phyloP scores from a whole-genome alignment of 2,329 filamentous ascomycete genomes.

The Shiraia sp. region DNA sequence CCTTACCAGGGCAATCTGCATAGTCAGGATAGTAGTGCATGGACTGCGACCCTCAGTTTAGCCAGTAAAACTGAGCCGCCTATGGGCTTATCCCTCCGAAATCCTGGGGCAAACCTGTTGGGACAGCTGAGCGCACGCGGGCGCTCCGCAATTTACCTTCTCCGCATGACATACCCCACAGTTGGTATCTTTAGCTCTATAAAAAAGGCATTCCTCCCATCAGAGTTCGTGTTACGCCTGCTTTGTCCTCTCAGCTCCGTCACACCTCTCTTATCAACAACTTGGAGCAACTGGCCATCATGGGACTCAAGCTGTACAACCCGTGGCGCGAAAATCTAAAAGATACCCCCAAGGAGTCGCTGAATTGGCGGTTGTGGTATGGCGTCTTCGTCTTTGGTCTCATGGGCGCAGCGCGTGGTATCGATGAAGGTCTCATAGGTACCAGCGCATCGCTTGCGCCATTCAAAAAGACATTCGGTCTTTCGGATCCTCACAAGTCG shows the following conservation, averaged over 20 bases:
- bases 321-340: constrained; percentile 54
- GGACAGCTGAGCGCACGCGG: background rate
- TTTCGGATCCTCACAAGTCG: constrained; percentile 34
- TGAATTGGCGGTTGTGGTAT: constrained; percentile 81
- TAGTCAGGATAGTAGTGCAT: background rate
- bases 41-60: too few relatives aligned
- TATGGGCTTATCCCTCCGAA: too few relatives aligned
- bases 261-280: background rate
- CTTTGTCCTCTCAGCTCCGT: background rate
- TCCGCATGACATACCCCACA: constrained; percentile 9
- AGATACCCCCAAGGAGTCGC: constrained; percentile 68
- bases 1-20: background rate
- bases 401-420: constrained; percentile 74
- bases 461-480: constrained; percentile 44
- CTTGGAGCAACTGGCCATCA: background rate
- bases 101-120: background rate
- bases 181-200: background rate
- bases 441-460: constrained; percentile 58
- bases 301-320: constrained; percentile 18
- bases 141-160: constrained; percentile 5
- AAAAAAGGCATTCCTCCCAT: constrained; percentile 1
- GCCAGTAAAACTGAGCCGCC: too few relatives aligned
- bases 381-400: constrained; percentile 72
- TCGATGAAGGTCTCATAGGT: constrained; percentile 80
- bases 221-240: background rate